Conservation (phyloP, 2,329 filamentous ascomycete species). For the Exutisphaerella laricina region DNA sequence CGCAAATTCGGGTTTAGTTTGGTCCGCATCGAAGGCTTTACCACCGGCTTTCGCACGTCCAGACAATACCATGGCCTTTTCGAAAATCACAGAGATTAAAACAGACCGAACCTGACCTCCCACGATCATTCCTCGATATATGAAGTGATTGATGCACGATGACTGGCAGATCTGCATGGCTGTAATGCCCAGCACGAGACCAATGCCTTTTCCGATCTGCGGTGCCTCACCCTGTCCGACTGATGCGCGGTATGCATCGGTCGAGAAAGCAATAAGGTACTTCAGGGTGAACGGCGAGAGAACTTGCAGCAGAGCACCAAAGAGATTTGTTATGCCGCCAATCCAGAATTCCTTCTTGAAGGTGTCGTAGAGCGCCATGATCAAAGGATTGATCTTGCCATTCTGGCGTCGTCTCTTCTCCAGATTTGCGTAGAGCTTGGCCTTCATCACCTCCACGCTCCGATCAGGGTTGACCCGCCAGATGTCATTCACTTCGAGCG, state of each 20-base stretch:
- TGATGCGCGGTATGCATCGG: conserved; percentile 61
- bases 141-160: conserved; percentile 79
- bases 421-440: conserved; percentile 63
- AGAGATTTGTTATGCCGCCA: conserved; percentile 70
- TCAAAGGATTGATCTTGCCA: conserved; percentile 53
- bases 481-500: conserved; percentile 76
- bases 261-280: conserved; percentile 80
- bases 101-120: conserved; percentile 78
- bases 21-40: conserved; percentile 35
- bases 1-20: conserved; percentile 38
- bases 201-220: conserved; percentile 67
- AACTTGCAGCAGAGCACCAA: conserved; percentile 66
- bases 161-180: conserved; percentile 80
- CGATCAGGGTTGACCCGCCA: conserved; percentile 83
- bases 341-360: conserved; percentile 80
- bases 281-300: conserved; percentile 79
- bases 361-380: conserved; percentile 79
- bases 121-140: conserved; percentile 87
- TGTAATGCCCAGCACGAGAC: conserved; percentile 77
- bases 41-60: conserved; percentile 83
- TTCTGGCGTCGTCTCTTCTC: conserved; percentile 62
- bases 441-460: conserved; percentile 63
- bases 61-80: conserved; percentile 86
- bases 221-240: conserved; percentile 53
- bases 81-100: conserved; percentile 80